Evolutionary conservation across 108 stramenopile species (phyloP), one percentile per base, ranked within the genome.

Genomic region (Fistulifera pelliculosa): DNA sequence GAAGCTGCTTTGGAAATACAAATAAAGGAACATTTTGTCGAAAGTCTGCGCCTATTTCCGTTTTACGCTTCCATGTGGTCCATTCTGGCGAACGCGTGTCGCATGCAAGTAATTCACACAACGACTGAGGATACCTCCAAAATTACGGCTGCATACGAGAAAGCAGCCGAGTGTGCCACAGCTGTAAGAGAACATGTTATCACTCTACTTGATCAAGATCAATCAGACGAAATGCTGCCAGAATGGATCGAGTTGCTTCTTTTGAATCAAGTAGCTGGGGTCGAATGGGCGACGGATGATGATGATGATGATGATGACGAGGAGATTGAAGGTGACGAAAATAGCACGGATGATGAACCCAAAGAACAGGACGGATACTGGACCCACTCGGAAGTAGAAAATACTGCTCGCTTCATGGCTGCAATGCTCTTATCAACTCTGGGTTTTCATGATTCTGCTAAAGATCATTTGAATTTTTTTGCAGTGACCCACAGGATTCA

Each of bases 181-280:
- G n/a, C 41, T 7, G 55, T 77, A 21, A 51, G 71, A 42, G 18
- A 57, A n/a, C 43, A 38, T 28, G 70, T 60, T 4, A 23, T 79
- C 25, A 49, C 41, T 5, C 55, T 63, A 1, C 52, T 82, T 15
- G 41, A 63, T 15, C 55, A 65, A 17, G 56, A 27, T 22, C 28
- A 38, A 28, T 38, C 1, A 14, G 19, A 4, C 17, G 50, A n/a
- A 47, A 51, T 27, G 27, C 11, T 27, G 31, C 67, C 23, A 82
- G 83, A 91, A 70, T 81, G 80, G 83, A 75, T 91, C 21, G 83
- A 91, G 57, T 42, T 81, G n/a, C 49, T 91, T 16, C 41, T 91
- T 21, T 40, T 85, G 40, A 73, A 87, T 70, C 83, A 80, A 47
- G 60, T 83, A 1, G 41, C 69, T 21, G 89, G 79, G n/a, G 62